These are phyloP conservation scores for Zygotorulaspora sp. DNA, from an alignment of 805 yeast species.

Conservation along the genomic window DNA sequence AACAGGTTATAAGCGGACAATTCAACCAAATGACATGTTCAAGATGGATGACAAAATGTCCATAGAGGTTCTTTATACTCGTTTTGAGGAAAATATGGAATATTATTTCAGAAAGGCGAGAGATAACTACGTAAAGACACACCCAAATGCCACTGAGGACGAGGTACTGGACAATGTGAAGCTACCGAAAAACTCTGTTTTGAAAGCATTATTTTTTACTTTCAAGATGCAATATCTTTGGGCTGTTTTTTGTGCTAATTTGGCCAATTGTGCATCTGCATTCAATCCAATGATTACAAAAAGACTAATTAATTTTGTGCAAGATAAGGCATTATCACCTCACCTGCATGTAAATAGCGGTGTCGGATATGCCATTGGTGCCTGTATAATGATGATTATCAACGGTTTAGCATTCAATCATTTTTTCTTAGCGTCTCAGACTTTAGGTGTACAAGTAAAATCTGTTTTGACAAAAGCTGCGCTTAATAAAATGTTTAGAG, in stretches of 20 bases:
- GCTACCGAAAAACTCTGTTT: conserved; percentile 34
- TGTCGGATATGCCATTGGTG: conserved; percentile 71
- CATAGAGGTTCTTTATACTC: conserved; percentile 39
- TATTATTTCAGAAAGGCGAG: conserved; percentile 34
- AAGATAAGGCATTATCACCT: conserved; percentile 43
- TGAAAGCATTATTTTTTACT: conserved; percentile 45
- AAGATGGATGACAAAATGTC: conserved; percentile 41
- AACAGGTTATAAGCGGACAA: conserved; percentile 68
- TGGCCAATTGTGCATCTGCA: conserved; percentile 47
- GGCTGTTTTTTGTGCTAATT: conserved; percentile 42
- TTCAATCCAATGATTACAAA: conserved; percentile 64
- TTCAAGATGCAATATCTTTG: conserved; percentile 45
- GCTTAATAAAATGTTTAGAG: conserved; percentile 59
- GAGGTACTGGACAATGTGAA: conserved; percentile 35
- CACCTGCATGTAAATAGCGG: conserved; percentile 50
- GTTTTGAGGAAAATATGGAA: conserved; percentile 37
- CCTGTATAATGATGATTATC: conserved; percentile 49
- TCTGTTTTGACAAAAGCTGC: conserved; percentile 68
- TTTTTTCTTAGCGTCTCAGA: conserved; percentile 56
- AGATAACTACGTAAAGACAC: conserved; percentile 27
- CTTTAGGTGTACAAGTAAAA: conserved; percentile 66
- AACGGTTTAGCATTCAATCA: conserved; percentile 53
- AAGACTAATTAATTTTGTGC: conserved; percentile 61
- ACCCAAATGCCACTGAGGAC: conserved; percentile 38
- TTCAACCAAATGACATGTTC: conserved; percentile 60